phyloP scores from a whole-genome alignment of 2,329 filamentous ascomycete species.

The Zymoseptoria crescenta region DNA sequence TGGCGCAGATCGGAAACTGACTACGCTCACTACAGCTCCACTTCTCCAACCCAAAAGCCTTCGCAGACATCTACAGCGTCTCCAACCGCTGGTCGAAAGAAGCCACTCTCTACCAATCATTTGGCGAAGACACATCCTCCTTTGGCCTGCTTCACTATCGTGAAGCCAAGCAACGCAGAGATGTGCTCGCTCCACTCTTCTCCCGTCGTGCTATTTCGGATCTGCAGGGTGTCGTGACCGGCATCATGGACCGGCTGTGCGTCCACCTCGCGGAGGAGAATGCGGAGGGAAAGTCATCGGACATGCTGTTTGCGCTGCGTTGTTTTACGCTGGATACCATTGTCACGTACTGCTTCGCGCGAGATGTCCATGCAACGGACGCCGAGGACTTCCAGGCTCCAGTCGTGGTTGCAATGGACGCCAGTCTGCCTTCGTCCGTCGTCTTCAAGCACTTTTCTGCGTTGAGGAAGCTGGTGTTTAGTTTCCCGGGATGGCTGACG shows the following conservation, averaged over 20 bases:
- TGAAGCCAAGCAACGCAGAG: slow-evolving; percentile 35
- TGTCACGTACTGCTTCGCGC: slow-evolving; percentile 36
- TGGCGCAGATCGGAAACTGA: background rate
- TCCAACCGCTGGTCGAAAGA: slow-evolving; percentile 39
- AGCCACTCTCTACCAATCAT: slow-evolving; percentile 31
- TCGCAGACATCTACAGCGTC: slow-evolving; percentile 38
- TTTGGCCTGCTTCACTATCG: slow-evolving; percentile 36
- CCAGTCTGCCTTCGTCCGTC: slow-evolving; percentile 28
- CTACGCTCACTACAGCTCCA: slow-evolving; percentile 30
- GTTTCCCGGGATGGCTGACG: slow-evolving; percentile 32
- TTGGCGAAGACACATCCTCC: slow-evolving; percentile 36
- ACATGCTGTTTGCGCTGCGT: slow-evolving; percentile 30
- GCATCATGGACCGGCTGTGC: slow-evolving; percentile 24
- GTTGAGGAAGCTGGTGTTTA: slow-evolving; percentile 32
- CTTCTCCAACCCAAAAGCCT: slow-evolving; percentile 36
- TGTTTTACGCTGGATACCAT: slow-evolving; percentile 35
- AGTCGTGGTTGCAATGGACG: slow-evolving; percentile 37
- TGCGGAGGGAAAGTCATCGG: slow-evolving; percentile 10
- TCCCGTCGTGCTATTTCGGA: slow-evolving; percentile 33
- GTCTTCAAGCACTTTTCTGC: slow-evolving; percentile 35
- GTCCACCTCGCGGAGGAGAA: slow-evolving; percentile 2
- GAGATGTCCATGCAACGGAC: slow-evolving; percentile 33
- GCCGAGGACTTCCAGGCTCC: slow-evolving; percentile 35
- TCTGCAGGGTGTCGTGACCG: slow-evolving; percentile 31
- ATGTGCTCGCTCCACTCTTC: slow-evolving; percentile 36